These are phyloP conservation scores for Nothophoma quercina DNA, from an alignment of 2,329 filamentous ascomycete genomes.

Conservation along the genomic window DNA sequence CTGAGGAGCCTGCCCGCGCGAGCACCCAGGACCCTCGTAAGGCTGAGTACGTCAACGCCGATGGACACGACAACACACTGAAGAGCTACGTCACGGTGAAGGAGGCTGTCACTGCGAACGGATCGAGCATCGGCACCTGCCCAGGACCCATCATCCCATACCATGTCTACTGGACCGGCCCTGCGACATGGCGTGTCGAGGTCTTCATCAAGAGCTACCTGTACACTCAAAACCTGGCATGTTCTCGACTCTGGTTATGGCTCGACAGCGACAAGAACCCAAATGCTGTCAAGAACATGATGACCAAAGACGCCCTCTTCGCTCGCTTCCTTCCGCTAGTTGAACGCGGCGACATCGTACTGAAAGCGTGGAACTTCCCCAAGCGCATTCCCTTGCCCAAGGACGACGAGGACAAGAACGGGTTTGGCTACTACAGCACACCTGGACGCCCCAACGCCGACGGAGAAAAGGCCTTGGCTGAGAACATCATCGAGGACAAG, in stretches of 20 bases:
- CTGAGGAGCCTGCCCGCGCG: slow-evolving; percentile 49
- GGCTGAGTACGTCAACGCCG: slow-evolving; percentile 54
- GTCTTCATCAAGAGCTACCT: slow-evolving; percentile 65
- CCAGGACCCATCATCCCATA: slow-evolving; percentile 64
- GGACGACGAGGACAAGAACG: slow-evolving; percentile 57
- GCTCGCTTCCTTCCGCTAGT: slow-evolving; percentile 62
- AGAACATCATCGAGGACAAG: slow-evolving; percentile 60
- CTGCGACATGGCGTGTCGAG: slow-evolving; percentile 65
- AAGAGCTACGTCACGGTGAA: slow-evolving; percentile 47
- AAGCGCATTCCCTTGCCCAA: slow-evolving; percentile 60
- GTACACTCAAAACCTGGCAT: slow-evolving; percentile 64
- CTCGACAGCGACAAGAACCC: slow-evolving; percentile 62
- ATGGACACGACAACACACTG: slow-evolving; percentile 52
- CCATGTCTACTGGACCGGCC: slow-evolving; percentile 65
- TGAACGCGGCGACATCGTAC: slow-evolving; percentile 59
- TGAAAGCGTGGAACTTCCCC: slow-evolving; percentile 64
- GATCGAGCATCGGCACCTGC: slow-evolving; percentile 57
- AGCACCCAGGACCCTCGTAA: slow-evolving; percentile 52
- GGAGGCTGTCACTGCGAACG: slow-evolving; percentile 48
- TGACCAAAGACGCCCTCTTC: slow-evolving; percentile 61
- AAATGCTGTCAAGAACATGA: slow-evolving; percentile 60
- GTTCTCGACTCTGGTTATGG: slow-evolving; percentile 63
- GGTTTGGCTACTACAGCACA: slow-evolving; percentile 59
- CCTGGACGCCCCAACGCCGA: slow-evolving; percentile 54
- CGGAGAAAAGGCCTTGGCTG: slow-evolving; percentile 56